Conservation (phyloP, 1,284 basidiomycete genomes). For the Heterobasidion irregulare region DNA sequence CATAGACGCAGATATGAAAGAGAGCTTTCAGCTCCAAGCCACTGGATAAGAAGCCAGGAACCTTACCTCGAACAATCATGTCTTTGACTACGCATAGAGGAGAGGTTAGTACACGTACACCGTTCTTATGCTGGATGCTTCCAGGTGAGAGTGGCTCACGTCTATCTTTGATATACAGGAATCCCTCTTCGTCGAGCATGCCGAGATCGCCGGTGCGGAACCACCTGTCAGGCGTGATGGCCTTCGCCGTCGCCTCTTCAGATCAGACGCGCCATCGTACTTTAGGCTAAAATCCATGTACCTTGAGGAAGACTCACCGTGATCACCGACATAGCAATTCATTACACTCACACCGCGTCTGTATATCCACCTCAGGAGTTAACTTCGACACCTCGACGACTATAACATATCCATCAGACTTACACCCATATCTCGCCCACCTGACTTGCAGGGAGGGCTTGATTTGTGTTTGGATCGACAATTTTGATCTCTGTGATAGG, state of each 20-base stretch:
- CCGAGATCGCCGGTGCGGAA: conserved; percentile 52
- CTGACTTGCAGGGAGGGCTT: conserved; percentile 25
- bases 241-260: conserved; percentile 36
- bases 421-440: conserved; percentile 56
- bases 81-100: conserved; percentile 34
- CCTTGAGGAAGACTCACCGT: conserved; percentile 22
- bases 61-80: conserved; percentile 46
- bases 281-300: not conserved
- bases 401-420: conserved; percentile 17
- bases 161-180: conserved; percentile 59
- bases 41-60: not conserved
- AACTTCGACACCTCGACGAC: too few species aligned
- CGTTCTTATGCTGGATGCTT: not conserved
- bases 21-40: not conserved
- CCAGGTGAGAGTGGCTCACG: conserved; percentile 25
- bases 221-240: conserved; percentile 52
- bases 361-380: conserved; percentile 3
- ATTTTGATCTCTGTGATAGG: conserved; percentile 40
- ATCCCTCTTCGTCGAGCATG: conserved; percentile 49
- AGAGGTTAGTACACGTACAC: not conserved
- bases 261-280: not conserved
- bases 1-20: too few species aligned
- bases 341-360: conserved; percentile 50
- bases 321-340: conserved; percentile 50
- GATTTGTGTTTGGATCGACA: conserved; percentile 23